A percentile compares a stretch with the other conserved stretches of the same genome.
Conservation (phyloP, 164 flowering plant genomes). For the Protea cynaroides region DNA sequence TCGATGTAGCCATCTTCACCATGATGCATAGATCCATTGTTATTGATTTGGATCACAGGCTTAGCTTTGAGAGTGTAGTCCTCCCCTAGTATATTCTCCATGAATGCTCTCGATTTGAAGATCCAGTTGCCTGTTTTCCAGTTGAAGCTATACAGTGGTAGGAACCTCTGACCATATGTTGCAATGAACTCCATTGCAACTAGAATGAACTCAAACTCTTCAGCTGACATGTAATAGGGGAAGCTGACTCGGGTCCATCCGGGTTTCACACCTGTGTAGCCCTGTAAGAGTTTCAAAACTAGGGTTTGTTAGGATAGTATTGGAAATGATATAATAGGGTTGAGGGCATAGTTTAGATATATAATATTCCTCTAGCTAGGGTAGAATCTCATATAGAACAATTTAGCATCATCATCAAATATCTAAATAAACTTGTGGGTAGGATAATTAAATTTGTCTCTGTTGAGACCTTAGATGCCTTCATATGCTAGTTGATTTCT, state of each 20-base stretch:
- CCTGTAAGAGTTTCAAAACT: constrained; percentile 29
- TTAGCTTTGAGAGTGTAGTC: not conserved
- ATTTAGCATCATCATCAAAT: no score
- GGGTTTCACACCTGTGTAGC: constrained; percentile 15
- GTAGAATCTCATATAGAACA: no score
- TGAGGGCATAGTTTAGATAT: no score
- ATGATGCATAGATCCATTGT: no score
- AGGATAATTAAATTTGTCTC: constrained; percentile 13
- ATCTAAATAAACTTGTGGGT: no score
- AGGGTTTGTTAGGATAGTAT: no score
- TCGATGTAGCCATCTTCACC: no score
- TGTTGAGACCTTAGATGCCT: no score
- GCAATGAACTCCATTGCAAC: constrained; percentile 68
- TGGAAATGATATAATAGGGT: no score
- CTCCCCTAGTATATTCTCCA: constrained; percentile 12
- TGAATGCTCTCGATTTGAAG: constrained; percentile 25
- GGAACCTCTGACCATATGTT: constrained; percentile 62
- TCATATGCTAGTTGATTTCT: no score
- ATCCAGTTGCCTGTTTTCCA: constrained; percentile 68
- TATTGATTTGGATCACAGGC: no score
- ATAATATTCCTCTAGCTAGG: no score
- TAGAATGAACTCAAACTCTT: constrained; percentile 69
- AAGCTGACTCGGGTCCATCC: constrained; percentile 38
- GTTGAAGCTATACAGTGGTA: constrained; percentile 55
- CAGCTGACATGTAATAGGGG: constrained; percentile 63